phyloP scores from a whole-genome alignment of 2,329 filamentous ascomycete genomes.

The Aspergillus japonicus region DNA sequence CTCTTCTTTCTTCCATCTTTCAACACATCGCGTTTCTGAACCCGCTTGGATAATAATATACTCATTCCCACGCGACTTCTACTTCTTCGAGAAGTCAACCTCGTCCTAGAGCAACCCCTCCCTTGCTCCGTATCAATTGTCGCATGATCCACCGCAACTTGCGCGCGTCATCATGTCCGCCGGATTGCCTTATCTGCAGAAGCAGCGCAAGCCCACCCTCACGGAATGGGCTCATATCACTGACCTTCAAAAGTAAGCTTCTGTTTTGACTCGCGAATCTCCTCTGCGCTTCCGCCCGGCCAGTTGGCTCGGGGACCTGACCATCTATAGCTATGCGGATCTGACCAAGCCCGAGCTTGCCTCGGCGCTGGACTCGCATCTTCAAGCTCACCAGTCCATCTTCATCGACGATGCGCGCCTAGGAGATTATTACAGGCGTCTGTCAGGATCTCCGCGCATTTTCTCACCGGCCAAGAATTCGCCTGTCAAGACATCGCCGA shows the following conservation, averaged over 20 bases:
- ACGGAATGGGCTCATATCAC: slow-evolving; percentile 69
- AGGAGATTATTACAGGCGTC: slow-evolving; percentile 69
- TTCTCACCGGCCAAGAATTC: slow-evolving; percentile 53
- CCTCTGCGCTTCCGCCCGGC: neutral
- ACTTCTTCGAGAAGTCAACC: neutral
- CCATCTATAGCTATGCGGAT: slow-evolving; percentile 59
- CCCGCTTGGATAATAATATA: neutral
- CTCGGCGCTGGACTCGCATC: slow-evolving; percentile 67
- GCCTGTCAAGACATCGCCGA: slow-evolving; percentile 36
- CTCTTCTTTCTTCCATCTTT: slow-evolving; percentile 6
- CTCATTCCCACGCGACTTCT: neutral
- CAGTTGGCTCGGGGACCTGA: neutral
- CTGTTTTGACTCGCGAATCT: slow-evolving; percentile 9
- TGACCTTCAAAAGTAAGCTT: slow-evolving; percentile 69
- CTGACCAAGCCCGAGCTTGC: slow-evolving; percentile 80
- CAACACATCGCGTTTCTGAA: neutral
- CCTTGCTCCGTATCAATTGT: slow-evolving; percentile 30
- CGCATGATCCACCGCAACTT: slow-evolving; percentile 42
- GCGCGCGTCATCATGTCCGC: slow-evolving; percentile 56
- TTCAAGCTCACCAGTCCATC: slow-evolving; percentile 65
- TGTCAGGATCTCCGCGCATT: slow-evolving; percentile 35
- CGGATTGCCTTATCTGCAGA: slow-evolving; percentile 70
- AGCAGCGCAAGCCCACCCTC: slow-evolving; percentile 80
- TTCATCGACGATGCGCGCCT: slow-evolving; percentile 66
- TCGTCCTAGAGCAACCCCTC: neutral